Conservation (phyloP, 202 grass and related monocot species). For the Digitaria exilis region DNA sequence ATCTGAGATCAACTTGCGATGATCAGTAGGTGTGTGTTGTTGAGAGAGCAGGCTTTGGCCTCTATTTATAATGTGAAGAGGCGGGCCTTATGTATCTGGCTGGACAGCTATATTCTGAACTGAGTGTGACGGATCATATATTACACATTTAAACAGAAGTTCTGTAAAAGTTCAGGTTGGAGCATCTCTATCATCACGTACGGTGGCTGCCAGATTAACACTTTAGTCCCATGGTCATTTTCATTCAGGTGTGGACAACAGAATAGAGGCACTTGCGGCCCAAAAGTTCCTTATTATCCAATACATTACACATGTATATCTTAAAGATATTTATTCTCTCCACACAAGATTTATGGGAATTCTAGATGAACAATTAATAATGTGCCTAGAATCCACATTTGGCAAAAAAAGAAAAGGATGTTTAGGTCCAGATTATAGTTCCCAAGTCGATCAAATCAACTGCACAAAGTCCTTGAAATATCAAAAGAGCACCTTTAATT, state of each 20-base stretch:
- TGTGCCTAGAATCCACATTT: slow-evolving; percentile 52
- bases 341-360: slow-evolving; percentile 30
- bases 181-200: slow-evolving; percentile 29
- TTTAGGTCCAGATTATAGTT: slow-evolving; percentile 19
- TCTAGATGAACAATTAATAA: slow-evolving; percentile 27
- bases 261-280: slow-evolving; percentile 37
- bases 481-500: slow-evolving; percentile 3
- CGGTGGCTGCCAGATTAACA: slow-evolving; percentile 16
- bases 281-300: slow-evolving; percentile 30
- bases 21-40: slow-evolving; percentile 13
- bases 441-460: not conserved
- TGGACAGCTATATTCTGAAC: slow-evolving; percentile 15
- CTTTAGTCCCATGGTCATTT: slow-evolving; percentile 28
- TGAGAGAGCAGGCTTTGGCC: slow-evolving; percentile 8
- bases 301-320: slow-evolving; percentile 42
- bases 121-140: slow-evolving; percentile 33
- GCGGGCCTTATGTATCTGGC: slow-evolving; percentile 24
- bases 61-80: slow-evolving; percentile 47
- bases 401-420: slow-evolving; percentile 47
- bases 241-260: slow-evolving; percentile 21
- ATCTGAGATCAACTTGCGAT: not conserved
- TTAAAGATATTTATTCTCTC: slow-evolving; percentile 53
- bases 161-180: slow-evolving; percentile 17
- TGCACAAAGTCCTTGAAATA: not conserved
- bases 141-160: slow-evolving; percentile 37